Evolutionary conservation across 345 rosid genomes (phyloP).

Genomic region (Cardamine occulta): DNA sequence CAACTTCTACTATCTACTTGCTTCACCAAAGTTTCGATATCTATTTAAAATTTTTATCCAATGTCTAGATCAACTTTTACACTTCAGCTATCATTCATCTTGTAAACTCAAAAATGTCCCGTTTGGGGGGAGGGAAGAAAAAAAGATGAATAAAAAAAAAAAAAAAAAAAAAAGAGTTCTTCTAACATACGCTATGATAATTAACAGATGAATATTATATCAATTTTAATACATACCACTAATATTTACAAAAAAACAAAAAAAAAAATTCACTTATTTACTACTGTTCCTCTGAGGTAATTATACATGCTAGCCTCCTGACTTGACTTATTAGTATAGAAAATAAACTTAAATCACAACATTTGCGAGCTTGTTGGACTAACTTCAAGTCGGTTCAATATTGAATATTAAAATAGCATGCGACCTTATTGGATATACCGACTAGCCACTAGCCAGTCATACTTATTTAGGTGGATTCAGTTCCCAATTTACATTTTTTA

Average conservation of each 20-base stretch:
- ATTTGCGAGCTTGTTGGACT: conserved; percentile 32
- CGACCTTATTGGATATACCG: conserved; percentile 18
- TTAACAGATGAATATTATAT: not conserved
- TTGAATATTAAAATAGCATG: not conserved
- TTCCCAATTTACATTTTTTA: conserved; percentile 4
- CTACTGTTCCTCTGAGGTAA: not conserved
- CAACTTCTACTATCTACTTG: no score
- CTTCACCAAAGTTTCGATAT: no score
- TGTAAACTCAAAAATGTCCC: no score
- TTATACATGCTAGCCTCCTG: not conserved
- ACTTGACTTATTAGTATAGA: not conserved
- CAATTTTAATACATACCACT: not conserved
- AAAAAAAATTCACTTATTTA: not conserved
- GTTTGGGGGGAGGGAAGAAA: no score
- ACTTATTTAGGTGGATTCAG: not conserved
- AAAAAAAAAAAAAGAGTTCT: no score
- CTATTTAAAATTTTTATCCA: no score
- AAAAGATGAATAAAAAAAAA: no score
- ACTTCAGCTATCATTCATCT: no score
- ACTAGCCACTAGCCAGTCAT: not conserved
- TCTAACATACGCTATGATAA: conserved; percentile 4
- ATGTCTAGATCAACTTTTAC: no score
- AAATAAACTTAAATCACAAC: not conserved
- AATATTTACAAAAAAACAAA: not conserved
- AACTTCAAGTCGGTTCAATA: conserved; percentile 26